Evolutionary conservation across 2,329 filamentous ascomycete species (phyloP).

Genomic region (Calonectria pseudoturangicola): DNA sequence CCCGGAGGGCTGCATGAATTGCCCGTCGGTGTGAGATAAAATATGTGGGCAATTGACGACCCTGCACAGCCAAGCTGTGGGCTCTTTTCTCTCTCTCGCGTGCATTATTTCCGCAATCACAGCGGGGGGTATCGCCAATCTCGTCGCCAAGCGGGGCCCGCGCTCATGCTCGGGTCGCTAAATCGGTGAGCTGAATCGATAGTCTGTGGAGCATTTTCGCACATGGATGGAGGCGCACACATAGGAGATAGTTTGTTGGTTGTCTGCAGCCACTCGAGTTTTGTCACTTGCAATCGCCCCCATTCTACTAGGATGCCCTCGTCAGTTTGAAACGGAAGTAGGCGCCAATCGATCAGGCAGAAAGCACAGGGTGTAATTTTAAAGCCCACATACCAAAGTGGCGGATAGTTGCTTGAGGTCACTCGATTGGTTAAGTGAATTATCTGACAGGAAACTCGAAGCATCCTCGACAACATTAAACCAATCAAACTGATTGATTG

Average conservation of each 20-base stretch:
- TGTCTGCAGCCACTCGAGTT: not conserved
- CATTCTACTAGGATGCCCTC: not conserved
- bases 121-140: constrained; percentile 4
- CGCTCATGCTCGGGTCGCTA: not conserved
- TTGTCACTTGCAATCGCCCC: not conserved
- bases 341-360: not conserved
- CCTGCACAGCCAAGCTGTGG: constrained; percentile 3
- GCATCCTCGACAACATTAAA: no score
- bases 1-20: not conserved
- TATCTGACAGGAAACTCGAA: no score
- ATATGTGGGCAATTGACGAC: not conserved
- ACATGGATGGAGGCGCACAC: not conserved
- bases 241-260: not conserved
- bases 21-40: not conserved
- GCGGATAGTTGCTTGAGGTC: not conserved
- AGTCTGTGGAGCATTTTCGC: not conserved
- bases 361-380: not conserved
- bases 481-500: no score
- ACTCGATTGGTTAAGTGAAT: no score
- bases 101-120: constrained; percentile 1
- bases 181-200: constrained; percentile 24
- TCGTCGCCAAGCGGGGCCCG: not conserved
- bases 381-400: not conserved
- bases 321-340: not conserved
- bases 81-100: not conserved